Percentiles rank a stretch among this genome's conserved stretches.
Conservation (phyloP, 129 eudicot genomes). For the Flaveria linearis region DNA sequence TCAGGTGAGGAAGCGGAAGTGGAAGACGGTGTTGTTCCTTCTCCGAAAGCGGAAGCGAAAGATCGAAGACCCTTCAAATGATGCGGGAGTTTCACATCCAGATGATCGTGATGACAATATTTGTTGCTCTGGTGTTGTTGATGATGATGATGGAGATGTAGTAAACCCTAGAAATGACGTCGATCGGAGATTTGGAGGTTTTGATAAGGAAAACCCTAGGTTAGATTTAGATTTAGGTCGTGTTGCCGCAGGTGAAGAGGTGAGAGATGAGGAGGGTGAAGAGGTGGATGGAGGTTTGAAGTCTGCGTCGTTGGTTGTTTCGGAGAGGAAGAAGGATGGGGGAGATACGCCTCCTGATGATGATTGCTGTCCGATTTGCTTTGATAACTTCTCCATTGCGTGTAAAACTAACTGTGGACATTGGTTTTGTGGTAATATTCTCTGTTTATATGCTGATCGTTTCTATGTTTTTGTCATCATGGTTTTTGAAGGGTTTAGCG, state of each 20-base stretch:
- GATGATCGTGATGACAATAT: neutral
- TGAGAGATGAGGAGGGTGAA: conserved; percentile 5
- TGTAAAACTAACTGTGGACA: conserved; percentile 58
- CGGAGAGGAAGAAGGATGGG: conserved; percentile 34
- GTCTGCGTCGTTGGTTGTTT: conserved; percentile 25
- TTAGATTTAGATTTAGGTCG: conserved; percentile 18
- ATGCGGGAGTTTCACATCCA: neutral
- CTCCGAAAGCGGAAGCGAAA: conserved; percentile 38
- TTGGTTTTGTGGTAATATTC: conserved; percentile 58
- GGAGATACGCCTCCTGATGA: conserved; percentile 55
- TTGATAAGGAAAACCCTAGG: conserved; percentile 28
- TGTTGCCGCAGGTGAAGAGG: conserved; percentile 2
- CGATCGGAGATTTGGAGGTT: conserved; percentile 10
- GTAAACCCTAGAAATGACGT: conserved; percentile 24
- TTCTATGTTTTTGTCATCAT: neutral
- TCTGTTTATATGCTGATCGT: neutral
- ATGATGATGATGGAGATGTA: too few relatives aligned
- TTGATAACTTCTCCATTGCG: conserved; percentile 43
- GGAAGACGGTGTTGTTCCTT: conserved; percentile 38
- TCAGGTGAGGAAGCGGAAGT: conserved; percentile 38
- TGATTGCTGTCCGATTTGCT: conserved; percentile 65
- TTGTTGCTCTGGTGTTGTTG: conserved; percentile 4
- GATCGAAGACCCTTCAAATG: neutral
- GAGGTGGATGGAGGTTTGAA: conserved; percentile 22
- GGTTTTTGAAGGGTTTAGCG: conserved; percentile 27